Evolutionary conservation across 768 basidiomycete species (phyloP).

Genomic region (Lactarius deliciosus): DNA sequence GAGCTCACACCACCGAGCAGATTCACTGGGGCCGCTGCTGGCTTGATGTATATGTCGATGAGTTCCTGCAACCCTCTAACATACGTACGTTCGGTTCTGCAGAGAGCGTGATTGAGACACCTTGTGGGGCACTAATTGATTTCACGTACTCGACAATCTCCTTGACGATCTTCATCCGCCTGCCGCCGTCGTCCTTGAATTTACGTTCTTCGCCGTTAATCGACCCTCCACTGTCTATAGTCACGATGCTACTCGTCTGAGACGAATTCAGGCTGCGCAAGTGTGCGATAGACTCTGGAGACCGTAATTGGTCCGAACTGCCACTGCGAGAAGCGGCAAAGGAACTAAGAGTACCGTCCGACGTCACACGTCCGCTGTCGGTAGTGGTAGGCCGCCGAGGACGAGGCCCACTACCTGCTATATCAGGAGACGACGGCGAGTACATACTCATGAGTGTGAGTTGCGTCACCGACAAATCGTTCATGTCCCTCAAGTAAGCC

Average conservation of each 20-base stretch:
- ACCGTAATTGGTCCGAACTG: slow-evolving; percentile 57
- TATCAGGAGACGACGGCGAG: slow-evolving; percentile 50
- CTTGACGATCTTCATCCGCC: slow-evolving; percentile 77
- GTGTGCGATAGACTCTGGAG: slow-evolving; percentile 60
- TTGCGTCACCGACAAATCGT: slow-evolving; percentile 79
- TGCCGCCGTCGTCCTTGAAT: slow-evolving; percentile 87
- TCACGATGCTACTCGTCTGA: slow-evolving; percentile 71
- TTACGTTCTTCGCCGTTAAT: slow-evolving; percentile 66
- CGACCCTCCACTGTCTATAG: slow-evolving; percentile 73
- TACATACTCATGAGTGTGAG: slow-evolving; percentile 58
- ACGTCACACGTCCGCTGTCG: slow-evolving; percentile 58
- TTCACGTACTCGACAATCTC: slow-evolving; percentile 86
- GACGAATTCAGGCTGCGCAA: slow-evolving; percentile 58
- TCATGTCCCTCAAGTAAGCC: slow-evolving; percentile 95
- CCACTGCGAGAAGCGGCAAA: slow-evolving; percentile 40
- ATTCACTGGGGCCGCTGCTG: slow-evolving; percentile 69
- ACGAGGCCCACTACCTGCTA: slow-evolving; percentile 38
- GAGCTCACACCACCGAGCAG: slow-evolving; percentile 68
- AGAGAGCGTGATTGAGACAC: slow-evolving; percentile 27
- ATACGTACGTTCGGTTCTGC: slow-evolving; percentile 91
- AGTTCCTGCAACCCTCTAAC: slow-evolving; percentile 92
- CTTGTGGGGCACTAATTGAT: slow-evolving; percentile 18
- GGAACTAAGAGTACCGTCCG: slow-evolving; percentile 43
- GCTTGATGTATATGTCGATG: slow-evolving; percentile 92
- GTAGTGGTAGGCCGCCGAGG: slow-evolving; percentile 67